phyloP scores from a whole-genome alignment of 345 rosid species.

The Citrus hindsii region DNA sequence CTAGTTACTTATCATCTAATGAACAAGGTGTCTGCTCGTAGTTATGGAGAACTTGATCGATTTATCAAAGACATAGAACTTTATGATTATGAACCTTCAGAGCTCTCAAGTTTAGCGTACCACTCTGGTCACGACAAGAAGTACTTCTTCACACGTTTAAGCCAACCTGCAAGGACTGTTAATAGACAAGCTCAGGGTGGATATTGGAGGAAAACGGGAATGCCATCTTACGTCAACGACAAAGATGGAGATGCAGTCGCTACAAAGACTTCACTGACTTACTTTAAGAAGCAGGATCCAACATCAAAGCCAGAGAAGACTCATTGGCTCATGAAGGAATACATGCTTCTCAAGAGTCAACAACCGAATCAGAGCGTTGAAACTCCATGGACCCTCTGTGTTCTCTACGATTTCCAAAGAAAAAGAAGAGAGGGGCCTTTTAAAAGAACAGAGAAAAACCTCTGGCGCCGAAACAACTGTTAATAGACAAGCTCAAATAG shows the following conservation, averaged over 20 bases:
- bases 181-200: not conserved
- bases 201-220: not conserved
- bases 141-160: not conserved
- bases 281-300: not conserved
- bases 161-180: not conserved
- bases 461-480: too few relatives aligned
- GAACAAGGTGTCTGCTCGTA: too few relatives aligned
- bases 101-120: not conserved
- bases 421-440: too few relatives aligned
- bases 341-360: not conserved
- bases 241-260: not conserved
- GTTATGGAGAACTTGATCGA: too few relatives aligned
- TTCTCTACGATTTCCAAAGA: not conserved
- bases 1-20: too few relatives aligned
- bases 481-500: too few relatives aligned
- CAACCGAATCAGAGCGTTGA: not conserved
- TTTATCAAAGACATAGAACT: not conserved
- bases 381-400: not conserved
- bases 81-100: not conserved
- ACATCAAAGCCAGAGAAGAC: not conserved
- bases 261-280: not conserved
- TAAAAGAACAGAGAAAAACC: too few relatives aligned
- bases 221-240: not conserved
- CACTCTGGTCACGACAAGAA: not conserved
- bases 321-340: not conserved